Evolutionary conservation across 306 rosid genomes (phyloP), one percentile per base, ranked within the genome.

Genomic region (Hippophae rhamnoides): DNA sequence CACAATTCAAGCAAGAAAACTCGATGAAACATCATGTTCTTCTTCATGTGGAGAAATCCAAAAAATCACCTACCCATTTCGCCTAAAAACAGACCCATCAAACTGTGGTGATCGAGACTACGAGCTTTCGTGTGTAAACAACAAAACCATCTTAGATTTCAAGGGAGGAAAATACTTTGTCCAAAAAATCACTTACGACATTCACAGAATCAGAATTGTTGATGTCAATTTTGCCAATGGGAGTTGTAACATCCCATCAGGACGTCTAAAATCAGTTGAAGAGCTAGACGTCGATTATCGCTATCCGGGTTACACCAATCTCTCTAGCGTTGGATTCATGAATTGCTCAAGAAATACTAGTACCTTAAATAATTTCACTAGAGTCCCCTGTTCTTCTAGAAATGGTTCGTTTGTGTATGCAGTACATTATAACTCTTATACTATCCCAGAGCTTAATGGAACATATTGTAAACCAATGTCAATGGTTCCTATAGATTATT

Each of bases 141-240:
- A 57, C 12, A 56, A 47, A 40, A 47, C 62, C 51, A 51, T 72
- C 26, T 27, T 73, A 38, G 58, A 67, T 9, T 44, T 67, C 5
- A 51, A 14, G 13, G 52, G 61, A 23, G 58, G 62, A 4, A 67
- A 57, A 12, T 64, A 63, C 53, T 18, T 48, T 41, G 58, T 68
- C n/a, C 41, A 26, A 13, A 41, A 56, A 41, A 68, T 57, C 23
- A 49, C 61, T 6, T 53, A 63, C 58, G 41, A 57, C 8, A 43
- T 47, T 5, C 58, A 54, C 7, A 3, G 25, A 42, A 13, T 62
- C 57, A 60, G 61, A 27, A 13, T 61, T 26, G 57, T 56, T 8
- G 69, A 71, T 59, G 71, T 41, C 42, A 71, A 67, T 64, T 57
- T 73, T 6, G 61, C 65, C 42, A 43, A 69, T 43, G 58, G 54